These are phyloP conservation scores for Cutaneotrichosporon dermatis DNA, from an alignment of 1,284 basidiomycete genomes.

Conservation along the genomic window DNA sequence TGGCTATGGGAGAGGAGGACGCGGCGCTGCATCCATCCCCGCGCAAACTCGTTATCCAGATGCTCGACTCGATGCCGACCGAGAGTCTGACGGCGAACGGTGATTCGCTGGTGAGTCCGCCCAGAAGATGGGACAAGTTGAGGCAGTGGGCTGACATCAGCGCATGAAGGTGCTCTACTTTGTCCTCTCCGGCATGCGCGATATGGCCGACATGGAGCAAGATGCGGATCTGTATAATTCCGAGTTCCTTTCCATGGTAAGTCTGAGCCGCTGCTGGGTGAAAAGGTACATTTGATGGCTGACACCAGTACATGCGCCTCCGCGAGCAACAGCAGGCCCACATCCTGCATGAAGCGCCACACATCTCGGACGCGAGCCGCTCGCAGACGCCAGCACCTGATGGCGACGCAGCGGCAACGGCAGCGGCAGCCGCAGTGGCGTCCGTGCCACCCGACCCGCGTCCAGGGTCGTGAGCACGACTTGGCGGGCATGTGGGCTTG, in stretches of 20 bases:
- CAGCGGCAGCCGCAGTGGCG: too few species aligned
- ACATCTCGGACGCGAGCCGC: neutral
- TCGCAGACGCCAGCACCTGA: too few species aligned
- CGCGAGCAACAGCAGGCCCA: neutral
- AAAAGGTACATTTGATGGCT: neutral
- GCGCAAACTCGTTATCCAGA: neutral
- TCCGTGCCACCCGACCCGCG: too few species aligned
- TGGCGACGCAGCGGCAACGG: too few species aligned
- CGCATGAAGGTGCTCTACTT: constrained; percentile 1
- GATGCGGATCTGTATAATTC: neutral
- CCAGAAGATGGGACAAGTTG: too few species aligned
- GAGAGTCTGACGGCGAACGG: neutral
- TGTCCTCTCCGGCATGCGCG: neutral
- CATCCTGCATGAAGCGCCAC: neutral
- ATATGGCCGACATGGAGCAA: neutral
- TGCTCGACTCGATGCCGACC: neutral
- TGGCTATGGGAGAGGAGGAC: neutral
- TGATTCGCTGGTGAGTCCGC: neutral
- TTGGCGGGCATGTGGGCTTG: too few species aligned
- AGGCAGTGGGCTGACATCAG: too few species aligned
- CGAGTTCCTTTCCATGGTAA: neutral
- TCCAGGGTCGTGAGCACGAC: too few species aligned
- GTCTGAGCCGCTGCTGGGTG: neutral
- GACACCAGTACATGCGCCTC: neutral
- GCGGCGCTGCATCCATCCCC: neutral